Base-by-base conservation (phyloP, 495 filamentous ascomycete genomes). In the Podospora pseudoanserina region DNA sequence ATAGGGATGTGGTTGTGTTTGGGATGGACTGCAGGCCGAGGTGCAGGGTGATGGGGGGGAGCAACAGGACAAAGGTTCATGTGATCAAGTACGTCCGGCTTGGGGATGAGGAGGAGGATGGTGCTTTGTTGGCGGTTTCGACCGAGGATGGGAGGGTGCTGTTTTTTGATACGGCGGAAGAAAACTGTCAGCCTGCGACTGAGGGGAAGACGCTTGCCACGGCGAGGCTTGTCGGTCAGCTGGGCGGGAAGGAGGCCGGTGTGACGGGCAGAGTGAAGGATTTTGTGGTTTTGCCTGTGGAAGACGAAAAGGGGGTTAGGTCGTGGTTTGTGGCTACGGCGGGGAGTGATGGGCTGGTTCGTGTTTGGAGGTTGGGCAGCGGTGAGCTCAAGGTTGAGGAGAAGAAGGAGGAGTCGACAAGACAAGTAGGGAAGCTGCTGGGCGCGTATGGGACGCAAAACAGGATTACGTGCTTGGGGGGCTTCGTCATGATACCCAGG, bases 131-230 rank as follows among this genome's bases (percentile, higher is more conserved):
- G 55, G 89, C 88, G 1, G 81, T 96, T 6, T 92, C 93, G n/a
- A 97, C 95, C 0, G 95, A 98, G 76, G 94, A 98, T 77, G 95
- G 96, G 20, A 84, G 91, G 57, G 82, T 99, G 20, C 70, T 96
- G 44, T 96, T 99, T 77, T 97, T 92, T 75, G 88, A 88, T 58
- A 93, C 92, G 2, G 79, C 72, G 5, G 71, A 69, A 70, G 72
- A 80, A 67, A 64, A 78, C 80, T 32, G 83, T 27, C 69, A 71
- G 6, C 20, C 54, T 57, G 63, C 73, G 19, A 23, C 34, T 3
- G 65, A 71, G 66, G 19, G 39, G 13, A 68, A 69, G 62, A 67
- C 62, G 58, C 73, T 86, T 58, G 81, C 83, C 70, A 78, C 75
- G 71, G 88, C 80, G 74, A 86, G 79, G 65, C 81, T 84, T 5